Conservation (phyloP, 495 filamentous ascomycete species). For the Penicillium arizonense region DNA sequence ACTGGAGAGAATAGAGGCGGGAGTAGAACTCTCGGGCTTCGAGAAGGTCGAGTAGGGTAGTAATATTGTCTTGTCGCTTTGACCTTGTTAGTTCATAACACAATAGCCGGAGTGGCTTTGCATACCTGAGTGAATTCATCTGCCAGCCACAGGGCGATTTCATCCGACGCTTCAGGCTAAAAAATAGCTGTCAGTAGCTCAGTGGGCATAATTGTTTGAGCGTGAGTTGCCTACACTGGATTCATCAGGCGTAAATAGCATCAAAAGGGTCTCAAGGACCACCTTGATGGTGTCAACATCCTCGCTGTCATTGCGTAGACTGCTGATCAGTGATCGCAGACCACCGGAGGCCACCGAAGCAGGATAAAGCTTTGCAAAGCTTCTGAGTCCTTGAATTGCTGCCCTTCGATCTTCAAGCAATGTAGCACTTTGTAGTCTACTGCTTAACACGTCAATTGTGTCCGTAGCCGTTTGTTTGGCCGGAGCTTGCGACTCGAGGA, state of each 20-base stretch:
- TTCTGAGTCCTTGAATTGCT: slow-evolving; percentile 87
- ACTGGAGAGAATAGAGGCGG: slow-evolving; percentile 85
- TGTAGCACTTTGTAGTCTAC: slow-evolving; percentile 80
- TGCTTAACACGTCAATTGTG: slow-evolving; percentile 85
- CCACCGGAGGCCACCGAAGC: slow-evolving; percentile 94
- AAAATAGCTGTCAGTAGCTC: slow-evolving; percentile 24
- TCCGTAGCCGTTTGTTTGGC: slow-evolving; percentile 94
- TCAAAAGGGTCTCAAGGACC: slow-evolving; percentile 88
- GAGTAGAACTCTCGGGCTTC: slow-evolving; percentile 90
- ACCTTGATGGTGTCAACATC: slow-evolving; percentile 97
- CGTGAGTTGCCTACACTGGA: slow-evolving; percentile 53
- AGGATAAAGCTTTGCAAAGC: slow-evolving; percentile 94
- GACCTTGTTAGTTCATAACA: slow-evolving; percentile 40
- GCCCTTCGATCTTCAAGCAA: slow-evolving; percentile 91
- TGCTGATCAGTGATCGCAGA: slow-evolving; percentile 79
- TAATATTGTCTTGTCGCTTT: slow-evolving; percentile 94
- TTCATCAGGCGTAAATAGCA: slow-evolving; percentile 80
- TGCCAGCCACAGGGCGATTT: slow-evolving; percentile 94
- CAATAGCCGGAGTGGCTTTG: not conserved
- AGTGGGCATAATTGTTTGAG: not conserved
- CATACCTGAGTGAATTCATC: slow-evolving; percentile 95
- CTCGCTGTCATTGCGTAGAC: slow-evolving; percentile 81
- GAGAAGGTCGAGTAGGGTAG: slow-evolving; percentile 81
- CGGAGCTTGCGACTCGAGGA: slow-evolving; percentile 80
- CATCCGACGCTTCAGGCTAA: slow-evolving; percentile 91